Percentiles rank a stretch among this genome's conserved stretches.
Evolutionary conservation across 1,284 basidiomycete genomes (phyloP).

Genomic region (Trichosporon coremiiforme): DNA sequence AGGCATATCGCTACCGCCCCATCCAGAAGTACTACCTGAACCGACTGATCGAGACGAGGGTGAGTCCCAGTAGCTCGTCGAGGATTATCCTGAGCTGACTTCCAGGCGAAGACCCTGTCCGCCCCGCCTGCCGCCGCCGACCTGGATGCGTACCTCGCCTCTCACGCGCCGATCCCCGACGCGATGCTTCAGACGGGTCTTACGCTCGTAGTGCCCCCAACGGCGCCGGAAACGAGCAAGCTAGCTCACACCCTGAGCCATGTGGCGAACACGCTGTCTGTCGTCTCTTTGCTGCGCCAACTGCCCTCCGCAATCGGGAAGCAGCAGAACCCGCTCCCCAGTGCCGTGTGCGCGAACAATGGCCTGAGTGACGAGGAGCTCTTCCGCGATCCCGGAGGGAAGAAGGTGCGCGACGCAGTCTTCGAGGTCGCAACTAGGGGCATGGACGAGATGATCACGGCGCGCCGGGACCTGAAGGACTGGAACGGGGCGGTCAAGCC

Average conservation of each 20-base stretch:
- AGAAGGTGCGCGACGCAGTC: constrained; percentile 63
- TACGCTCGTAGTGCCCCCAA: constrained; percentile 65
- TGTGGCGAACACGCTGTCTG: constrained; percentile 56
- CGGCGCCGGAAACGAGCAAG: constrained; percentile 61
- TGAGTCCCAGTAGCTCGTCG: constrained; percentile 56
- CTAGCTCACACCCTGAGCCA: constrained; percentile 73
- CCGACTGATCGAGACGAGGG: constrained; percentile 81
- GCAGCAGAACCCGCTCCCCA: constrained; percentile 78
- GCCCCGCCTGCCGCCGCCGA: constrained; percentile 68
- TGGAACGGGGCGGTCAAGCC: constrained; percentile 66
- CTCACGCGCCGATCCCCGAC: constrained; percentile 76
- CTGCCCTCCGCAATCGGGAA: constrained; percentile 71
- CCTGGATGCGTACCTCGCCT: constrained; percentile 67
- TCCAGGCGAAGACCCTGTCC: constrained; percentile 72
- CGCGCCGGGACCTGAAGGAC: constrained; percentile 72
- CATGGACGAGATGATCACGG: constrained; percentile 86
- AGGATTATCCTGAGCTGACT: constrained; percentile 1
- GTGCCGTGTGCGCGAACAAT: constrained; percentile 79
- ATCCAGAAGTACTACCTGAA: constrained; percentile 70
- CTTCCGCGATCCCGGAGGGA: constrained; percentile 65
- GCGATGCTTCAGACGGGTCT: constrained; percentile 78
- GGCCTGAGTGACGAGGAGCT: constrained; percentile 84
- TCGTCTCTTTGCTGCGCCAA: constrained; percentile 66
- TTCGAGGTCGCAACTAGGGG: constrained; percentile 87
- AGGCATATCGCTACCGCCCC: constrained; percentile 60